Evolutionary conservation across 345 rosid species (phyloP), one percentile per base, ranked within the genome.

Genomic region (Psidium guajava): DNA sequence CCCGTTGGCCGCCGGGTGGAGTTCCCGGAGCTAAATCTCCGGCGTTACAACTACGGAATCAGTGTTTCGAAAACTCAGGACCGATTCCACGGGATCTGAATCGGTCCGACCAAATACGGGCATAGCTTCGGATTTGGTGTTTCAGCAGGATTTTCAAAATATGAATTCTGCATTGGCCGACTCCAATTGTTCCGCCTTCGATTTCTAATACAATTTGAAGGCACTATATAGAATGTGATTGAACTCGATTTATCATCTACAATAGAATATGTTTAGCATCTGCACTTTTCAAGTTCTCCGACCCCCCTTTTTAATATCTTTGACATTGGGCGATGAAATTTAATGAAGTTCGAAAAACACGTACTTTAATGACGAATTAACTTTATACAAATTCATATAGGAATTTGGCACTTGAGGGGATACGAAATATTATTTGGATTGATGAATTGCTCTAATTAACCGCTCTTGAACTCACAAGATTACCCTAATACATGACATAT

Each of bases 21-120:
- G 21, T 27, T 27, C 10, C 10, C 0, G 0, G 42, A 28, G 74
- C 40, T 0, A 61, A 61, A 28, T 61, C 28, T 28, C 74, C 10
- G 8, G 42, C 74, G 0, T 28, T 0, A 7, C 2, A 8, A 15
- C 21, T 1, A 28, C 7, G 16, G 40, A 8, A 28, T 28, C 5
- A 1, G 36, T 13, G 36, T 1, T 59, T 52, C 54, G 6, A 5
- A 52, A 52, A 15, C 15, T 52, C 18, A 36, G 18, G 16, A 52
- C 54, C 18, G 18, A 52, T 5, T 52, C 54, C 0, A 5, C 18
- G 3, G 54, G 18, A 52, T 52, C 54, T 6, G 18, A 5, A 52
- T 52, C 6, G 18, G 54, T 52, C 13, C 13, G 6, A 52, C 54
- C 18, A 52, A 52, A 12, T 15, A 14, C 6, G 6, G 6, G 18